Evolutionary conservation across 164 flowering plant species (phyloP).

Genomic region (Saururus chinensis): DNA sequence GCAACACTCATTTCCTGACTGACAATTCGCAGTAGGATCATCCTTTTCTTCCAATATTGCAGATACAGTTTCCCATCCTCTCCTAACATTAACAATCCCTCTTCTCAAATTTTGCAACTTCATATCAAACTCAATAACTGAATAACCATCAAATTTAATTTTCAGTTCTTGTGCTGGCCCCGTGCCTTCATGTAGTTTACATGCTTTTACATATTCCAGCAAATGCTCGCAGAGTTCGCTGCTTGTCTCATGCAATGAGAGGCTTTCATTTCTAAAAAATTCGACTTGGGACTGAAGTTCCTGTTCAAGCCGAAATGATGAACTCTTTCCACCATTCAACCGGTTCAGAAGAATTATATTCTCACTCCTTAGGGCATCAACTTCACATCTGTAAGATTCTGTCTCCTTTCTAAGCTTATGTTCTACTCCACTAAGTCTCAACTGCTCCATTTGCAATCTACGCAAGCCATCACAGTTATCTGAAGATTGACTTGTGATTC

Average conservation of each 20-base stretch:
- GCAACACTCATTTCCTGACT: conserved; percentile 13
- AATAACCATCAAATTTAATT: conserved; percentile 44
- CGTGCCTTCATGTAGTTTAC: conserved; percentile 7
- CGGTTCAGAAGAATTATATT: conserved; percentile 59
- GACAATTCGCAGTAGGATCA: conserved; percentile 17
- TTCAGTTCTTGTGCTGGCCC: conserved; percentile 18
- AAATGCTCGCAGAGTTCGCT: conserved; percentile 42
- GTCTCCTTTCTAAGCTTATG: conserved; percentile 65
- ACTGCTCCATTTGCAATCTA: conserved; percentile 57
- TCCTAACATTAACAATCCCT: conserved; percentile 48
- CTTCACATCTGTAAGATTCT: conserved; percentile 55
- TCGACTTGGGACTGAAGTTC: conserved; percentile 45
- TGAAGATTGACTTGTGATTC: conserved; percentile 24
- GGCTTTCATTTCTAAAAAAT: conserved; percentile 55
- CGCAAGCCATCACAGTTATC: conserved; percentile 34
- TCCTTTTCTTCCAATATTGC: conserved; percentile 51
- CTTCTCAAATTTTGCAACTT: conserved; percentile 71
- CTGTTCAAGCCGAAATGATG: conserved; percentile 54
- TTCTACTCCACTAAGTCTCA: conserved; percentile 75
- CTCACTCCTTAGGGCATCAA: conserved; percentile 74
- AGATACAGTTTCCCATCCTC: conserved; percentile 49
- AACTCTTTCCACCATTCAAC: conserved; percentile 34
- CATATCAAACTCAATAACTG: conserved; percentile 63
- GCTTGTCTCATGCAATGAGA: conserved; percentile 50
- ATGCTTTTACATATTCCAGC: conserved; percentile 38